These are phyloP conservation scores for Chaetomium globosum DNA, from an alignment of 2,329 filamentous ascomycete species.

Conservation along the genomic window DNA sequence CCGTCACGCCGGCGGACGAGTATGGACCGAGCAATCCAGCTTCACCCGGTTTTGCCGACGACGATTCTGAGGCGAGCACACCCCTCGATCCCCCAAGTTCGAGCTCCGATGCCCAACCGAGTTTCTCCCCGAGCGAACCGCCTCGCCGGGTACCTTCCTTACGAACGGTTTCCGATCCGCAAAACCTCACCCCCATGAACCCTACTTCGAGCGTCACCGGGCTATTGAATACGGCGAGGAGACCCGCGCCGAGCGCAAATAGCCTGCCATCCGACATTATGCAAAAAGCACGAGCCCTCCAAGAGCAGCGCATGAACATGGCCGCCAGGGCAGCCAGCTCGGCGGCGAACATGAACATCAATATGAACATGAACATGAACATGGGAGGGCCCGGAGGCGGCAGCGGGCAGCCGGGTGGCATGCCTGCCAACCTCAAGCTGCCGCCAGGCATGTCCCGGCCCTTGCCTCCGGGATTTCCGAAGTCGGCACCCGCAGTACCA, in stretches of 20 bases:
- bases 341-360: slow-evolving; percentile 27
- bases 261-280: slow-evolving; percentile 48
- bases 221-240: slow-evolving; percentile 67
- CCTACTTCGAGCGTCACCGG: slow-evolving; percentile 83
- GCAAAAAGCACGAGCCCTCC: slow-evolving; percentile 45
- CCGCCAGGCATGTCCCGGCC: slow-evolving; percentile 51
- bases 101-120: slow-evolving; percentile 37
- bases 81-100: slow-evolving; percentile 49
- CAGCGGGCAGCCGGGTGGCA: slow-evolving; percentile 29
- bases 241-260: slow-evolving; percentile 50
- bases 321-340: slow-evolving; percentile 32
- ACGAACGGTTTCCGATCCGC: slow-evolving; percentile 62
- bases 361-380: slow-evolving; percentile 27
- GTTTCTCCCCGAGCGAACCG: slow-evolving; percentile 38
- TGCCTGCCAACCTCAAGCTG: slow-evolving; percentile 47
- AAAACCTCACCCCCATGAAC: slow-evolving; percentile 63
- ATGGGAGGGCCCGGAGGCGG: slow-evolving; percentile 22
- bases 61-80: slow-evolving; percentile 53
- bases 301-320: slow-evolving; percentile 44
- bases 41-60: slow-evolving; percentile 49
- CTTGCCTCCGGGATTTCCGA: slow-evolving; percentile 52
- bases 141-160: slow-evolving; percentile 60
- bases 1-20: slow-evolving; percentile 55
- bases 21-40: slow-evolving; percentile 45
- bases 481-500: slow-evolving; percentile 57